Base-by-base conservation (phyloP, 2,329 filamentous ascomycete genomes). In the Claviceps fusiformis region DNA sequence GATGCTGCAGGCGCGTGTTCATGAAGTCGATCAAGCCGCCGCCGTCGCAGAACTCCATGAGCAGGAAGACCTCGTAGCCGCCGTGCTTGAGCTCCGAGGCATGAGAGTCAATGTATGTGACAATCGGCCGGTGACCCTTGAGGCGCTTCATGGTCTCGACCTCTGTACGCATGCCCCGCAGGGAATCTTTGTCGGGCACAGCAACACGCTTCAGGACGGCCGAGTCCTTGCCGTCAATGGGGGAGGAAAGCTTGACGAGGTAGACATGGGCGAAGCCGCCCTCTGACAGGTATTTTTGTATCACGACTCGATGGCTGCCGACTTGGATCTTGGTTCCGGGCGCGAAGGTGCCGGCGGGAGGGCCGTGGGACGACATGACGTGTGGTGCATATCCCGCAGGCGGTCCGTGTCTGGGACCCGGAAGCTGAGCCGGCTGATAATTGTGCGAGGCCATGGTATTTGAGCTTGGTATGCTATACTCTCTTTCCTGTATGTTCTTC, bases 141-240 rank as follows among this genome's bases (percentile, higher is more conserved):
- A 98, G 79, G 72, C 93, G 91, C 83, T 98, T 98, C 93, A 98
- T 98, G 15, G 93, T 98, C 75, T 98, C 93, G 63, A 98, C 93
- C 77, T 98, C 93, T 62, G 85, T 97, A 70, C 93, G 85, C 93
- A 98, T 97, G 70, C 88, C 91, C 59, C 89, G 87, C 72, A 98
- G 77, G 56, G 92, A 83, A 60, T 95, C 88, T 77, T 95, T 96
- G 72, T 98, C 93, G 37, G 93, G 90, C 53, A 97, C 93, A 41
- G 93, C 93, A 56, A 98, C 93, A 66, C 93, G 80, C 78, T 98
- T 96, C 65, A 96, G 76, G 51, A 96, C 91, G 13, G 89, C 90
- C 63, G 83, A 76, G 63, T 95, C 87, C 60, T 86, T 85, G 59
- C 87, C 87, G 68, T 88, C 82, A 65, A 91, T 75, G 55, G 88